phyloP scores from a whole-genome alignment of 345 rosid genomes.

The Erysimum cheiranthoides region DNA sequence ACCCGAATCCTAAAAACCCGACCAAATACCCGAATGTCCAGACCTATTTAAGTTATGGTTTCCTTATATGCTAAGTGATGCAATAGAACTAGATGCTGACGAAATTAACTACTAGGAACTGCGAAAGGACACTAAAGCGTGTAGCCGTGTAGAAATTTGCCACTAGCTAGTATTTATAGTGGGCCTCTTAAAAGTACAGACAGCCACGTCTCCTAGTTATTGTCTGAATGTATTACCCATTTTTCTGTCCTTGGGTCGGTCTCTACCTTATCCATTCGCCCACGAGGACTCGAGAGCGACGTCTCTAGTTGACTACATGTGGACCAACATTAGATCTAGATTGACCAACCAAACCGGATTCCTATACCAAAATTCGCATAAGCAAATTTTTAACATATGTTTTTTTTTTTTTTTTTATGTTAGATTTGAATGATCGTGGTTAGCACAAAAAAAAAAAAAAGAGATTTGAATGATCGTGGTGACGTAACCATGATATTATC shows the following conservation, averaged over 20 bases:
- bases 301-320: not conserved
- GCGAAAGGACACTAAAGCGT: not conserved
- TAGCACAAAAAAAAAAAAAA: no score
- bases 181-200: not conserved
- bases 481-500: no score
- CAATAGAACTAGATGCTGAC: not conserved
- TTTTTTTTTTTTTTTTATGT: no score
- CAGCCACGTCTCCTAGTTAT: conserved; percentile 2
- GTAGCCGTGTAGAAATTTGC: conserved; percentile 12
- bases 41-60: not conserved
- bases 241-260: not conserved
- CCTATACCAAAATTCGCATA: not conserved
- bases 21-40: no score
- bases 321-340: not conserved
- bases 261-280: conserved; percentile 18
- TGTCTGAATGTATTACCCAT: not conserved
- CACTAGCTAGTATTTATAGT: not conserved
- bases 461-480: no score
- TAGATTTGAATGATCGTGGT: no score
- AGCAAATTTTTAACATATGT: no score
- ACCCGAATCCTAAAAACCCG: no score
- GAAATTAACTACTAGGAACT: not conserved
- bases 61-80: not conserved
- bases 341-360: conserved; percentile 3
- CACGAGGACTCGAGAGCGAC: conserved; percentile 5